phyloP scores from a whole-genome alignment of 2,329 filamentous ascomycete species.

The Ophiostoma australiae region DNA sequence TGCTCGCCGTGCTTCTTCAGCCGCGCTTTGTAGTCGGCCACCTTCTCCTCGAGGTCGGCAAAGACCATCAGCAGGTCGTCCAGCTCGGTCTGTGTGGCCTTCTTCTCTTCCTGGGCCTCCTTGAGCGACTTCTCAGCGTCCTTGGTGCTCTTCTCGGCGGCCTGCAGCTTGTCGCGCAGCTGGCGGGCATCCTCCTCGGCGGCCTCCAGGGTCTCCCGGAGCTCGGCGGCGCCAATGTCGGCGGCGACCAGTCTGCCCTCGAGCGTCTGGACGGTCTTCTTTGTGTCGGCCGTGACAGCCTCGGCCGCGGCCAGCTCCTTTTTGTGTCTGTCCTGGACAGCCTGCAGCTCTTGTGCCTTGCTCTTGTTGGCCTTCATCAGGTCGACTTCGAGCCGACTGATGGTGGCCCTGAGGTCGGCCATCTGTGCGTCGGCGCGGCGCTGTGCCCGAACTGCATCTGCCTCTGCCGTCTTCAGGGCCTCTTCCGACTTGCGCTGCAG shows the following conservation, averaged over 20 bases:
- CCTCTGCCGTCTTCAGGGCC: constrained; percentile 44
- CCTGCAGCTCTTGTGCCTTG: constrained; percentile 56
- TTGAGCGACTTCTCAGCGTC: constrained; percentile 34
- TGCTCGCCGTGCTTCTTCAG: constrained; percentile 62
- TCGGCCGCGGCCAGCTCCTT: constrained; percentile 36
- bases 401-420: constrained; percentile 56
- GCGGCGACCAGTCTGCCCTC: constrained; percentile 32
- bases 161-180: constrained; percentile 32
- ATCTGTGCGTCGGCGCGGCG: constrained; percentile 55
- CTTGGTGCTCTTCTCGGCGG: constrained; percentile 36
- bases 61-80: constrained; percentile 80
- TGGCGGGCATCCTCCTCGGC: constrained; percentile 31
- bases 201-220: constrained; percentile 32
- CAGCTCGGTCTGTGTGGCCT: constrained; percentile 64
- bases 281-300: constrained; percentile 25
- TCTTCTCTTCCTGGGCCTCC: constrained; percentile 58
- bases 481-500: constrained; percentile 34
- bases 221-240: constrained; percentile 23
- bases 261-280: constrained; percentile 32
- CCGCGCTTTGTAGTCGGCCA: constrained; percentile 65
- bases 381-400: constrained; percentile 58
- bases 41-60: constrained; percentile 73
- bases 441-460: constrained; percentile 46
- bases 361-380: constrained; percentile 59
- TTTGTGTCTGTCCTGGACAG: constrained; percentile 47